Evolutionary conservation across 202 grass and related monocot species (phyloP).

Genomic region (Brachypodium distachyon): DNA sequence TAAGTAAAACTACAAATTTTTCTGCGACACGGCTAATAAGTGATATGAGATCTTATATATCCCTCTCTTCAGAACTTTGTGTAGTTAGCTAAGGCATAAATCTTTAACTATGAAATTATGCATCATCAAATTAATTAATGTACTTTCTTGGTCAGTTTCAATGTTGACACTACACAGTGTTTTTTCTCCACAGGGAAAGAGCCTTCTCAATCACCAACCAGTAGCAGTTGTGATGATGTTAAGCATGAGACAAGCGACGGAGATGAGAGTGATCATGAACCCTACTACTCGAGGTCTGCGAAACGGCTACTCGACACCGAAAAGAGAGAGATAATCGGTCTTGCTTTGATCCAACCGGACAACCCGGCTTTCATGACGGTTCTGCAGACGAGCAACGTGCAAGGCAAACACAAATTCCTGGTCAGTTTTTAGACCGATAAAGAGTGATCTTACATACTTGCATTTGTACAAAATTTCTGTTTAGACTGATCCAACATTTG

Average conservation of each 20-base stretch:
- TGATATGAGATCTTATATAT: not conserved
- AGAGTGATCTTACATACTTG: not conserved
- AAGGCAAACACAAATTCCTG: not conserved
- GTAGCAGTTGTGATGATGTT: not conserved
- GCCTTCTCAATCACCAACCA: not conserved
- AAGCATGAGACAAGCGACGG: constrained; percentile 13
- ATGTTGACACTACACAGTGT: not conserved
- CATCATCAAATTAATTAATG: not conserved
- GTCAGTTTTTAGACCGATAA: not conserved
- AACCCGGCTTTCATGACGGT: not conserved
- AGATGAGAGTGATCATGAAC: constrained; percentile 8
- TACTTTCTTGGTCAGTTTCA: not conserved
- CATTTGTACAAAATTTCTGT: not conserved
- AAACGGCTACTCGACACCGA: not conserved
- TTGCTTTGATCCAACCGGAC: not conserved
- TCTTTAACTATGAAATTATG: not conserved
- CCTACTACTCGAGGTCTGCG: constrained; percentile 9
- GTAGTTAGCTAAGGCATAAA: not conserved
- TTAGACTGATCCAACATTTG: not conserved
- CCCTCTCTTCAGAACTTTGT: not conserved
- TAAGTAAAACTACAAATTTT: not conserved
- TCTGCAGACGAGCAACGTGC: not conserved
- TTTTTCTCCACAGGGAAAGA: constrained; percentile 12
- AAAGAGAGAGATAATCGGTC: not conserved
- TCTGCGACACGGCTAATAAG: not conserved